Evolutionary conservation across 768 basidiomycete species (phyloP), one percentile per base, ranked within the genome.

Genomic region (Suillus decipiens): DNA sequence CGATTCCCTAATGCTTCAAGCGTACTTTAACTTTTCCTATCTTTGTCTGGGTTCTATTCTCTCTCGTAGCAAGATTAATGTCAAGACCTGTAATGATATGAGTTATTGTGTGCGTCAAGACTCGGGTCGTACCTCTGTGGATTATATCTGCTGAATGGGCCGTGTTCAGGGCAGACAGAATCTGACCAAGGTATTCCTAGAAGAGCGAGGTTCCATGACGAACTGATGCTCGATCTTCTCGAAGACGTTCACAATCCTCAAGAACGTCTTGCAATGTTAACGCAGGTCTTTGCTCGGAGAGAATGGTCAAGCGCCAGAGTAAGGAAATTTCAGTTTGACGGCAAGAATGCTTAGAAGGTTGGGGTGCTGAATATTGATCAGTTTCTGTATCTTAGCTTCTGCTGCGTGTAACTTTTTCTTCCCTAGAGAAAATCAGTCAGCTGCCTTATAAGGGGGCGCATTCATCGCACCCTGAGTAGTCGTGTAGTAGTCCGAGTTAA

Each of bases 121-220:
- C 31, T 17, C 1, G 1, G 43, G n/a, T 28, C 68, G 22, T 67
- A 86, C 91, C 85, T 72, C 89, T 84, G 74, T 95, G 93, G 12
- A 92, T 80, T n/a, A 94, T 76, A 62, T 85, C 86, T 3, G 74
- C 78, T 0, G 84, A 79, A 69, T 93, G 92, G 1, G 93, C 71
- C 0, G 84, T 83, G 62, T 89, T 86, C 59, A 94, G 73, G 0
- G 84, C 92, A 2, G 85, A 82, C 1, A 94, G 75, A 42, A 92
- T 86, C 71, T 95, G 92, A 0, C 78, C 78, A 1, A 92, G 78
- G 68, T 93, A 94, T 62, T 91, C 92, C 89, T 93, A 63, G 17
- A 41, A 19, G 37, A 39, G n/a, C 19, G 56, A 39, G 17, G 60
- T 66, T 19, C 71, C 2, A 31, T 11, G 7, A 67, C 85, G 59